These are phyloP conservation scores for Solanum tarapatanum DNA, from an alignment of 257 asterid genomes.

Conservation along the genomic window DNA sequence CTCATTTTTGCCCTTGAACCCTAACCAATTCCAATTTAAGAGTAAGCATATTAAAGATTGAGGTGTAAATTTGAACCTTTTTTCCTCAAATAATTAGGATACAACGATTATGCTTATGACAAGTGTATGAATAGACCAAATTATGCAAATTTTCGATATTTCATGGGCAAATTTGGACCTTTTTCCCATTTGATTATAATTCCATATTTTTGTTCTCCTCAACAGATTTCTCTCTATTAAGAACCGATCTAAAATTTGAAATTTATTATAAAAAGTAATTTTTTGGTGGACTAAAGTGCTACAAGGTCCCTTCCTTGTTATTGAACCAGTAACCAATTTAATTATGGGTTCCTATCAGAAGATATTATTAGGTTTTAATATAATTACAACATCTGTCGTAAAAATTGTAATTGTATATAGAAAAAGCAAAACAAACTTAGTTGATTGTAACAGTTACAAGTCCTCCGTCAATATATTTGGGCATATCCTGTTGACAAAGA, in stretches of 20 bases:
- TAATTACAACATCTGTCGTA: neutral
- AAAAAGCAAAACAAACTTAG: neutral
- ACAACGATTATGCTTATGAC: neutral
- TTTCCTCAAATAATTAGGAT: neutral
- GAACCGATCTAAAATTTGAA: neutral
- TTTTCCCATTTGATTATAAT: neutral
- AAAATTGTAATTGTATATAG: neutral
- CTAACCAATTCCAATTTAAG: neutral
- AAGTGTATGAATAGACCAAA: neutral
- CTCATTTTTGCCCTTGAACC: neutral
- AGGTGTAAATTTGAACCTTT: neutral
- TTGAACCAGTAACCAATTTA: too few species aligned
- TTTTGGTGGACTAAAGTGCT: too few species aligned
- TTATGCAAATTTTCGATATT: neutral
- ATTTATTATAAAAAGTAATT: too few species aligned
- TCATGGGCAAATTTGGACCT: neutral
- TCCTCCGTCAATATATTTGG: neutral
- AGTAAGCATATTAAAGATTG: neutral
- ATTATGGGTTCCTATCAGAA: too few species aligned
- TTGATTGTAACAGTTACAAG: neutral
- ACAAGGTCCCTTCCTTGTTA: too few species aligned
- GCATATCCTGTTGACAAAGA: neutral
- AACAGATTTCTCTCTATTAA: rapidly evolving
- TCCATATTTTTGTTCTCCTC: too few species aligned
- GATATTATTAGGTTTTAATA: too few species aligned